Base-by-base conservation (phyloP, 2,329 filamentous ascomycete genomes). In the Aurifilum marmelostoma region DNA sequence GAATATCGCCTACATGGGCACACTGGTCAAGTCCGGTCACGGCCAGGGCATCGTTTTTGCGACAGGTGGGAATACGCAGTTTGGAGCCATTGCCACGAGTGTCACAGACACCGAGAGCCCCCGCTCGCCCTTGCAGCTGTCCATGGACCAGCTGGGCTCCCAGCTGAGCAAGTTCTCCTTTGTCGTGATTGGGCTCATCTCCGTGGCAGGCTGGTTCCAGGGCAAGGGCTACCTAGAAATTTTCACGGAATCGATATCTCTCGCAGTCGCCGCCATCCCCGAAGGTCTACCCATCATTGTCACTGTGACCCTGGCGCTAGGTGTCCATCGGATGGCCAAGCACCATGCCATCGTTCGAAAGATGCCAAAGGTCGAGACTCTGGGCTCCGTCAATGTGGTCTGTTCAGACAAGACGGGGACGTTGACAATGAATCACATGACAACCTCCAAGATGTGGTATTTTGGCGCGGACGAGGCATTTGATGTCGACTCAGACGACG, bases 361-460 rank as follows among this genome's bases (percentile, higher is more conserved):
- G 76, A 91, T 99, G 81, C 97, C 97, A 29, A 98, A 96, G 79
- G 97, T 99, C 11, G 96, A 99, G 79, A 99, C 96, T 0, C 83
- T 99, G 6, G 97, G 97, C 11, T 97, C 94, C n/a, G 96, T 99
- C 69, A 99, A 98, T 75, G 94, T 99, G n/a, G 93, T 99, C 8
- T 99, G 97, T 82, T 97, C 94, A 74, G 96, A 99, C 83, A 99
- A 99, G 82, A 99, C 96, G 58, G 90, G 95, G 41, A 99, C 96
- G 1, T 83, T 99, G 71, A 99, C 96, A 0, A 94, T 94, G 77
- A 99, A 98, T 77, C 96, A 99, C 77, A 98, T 99, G 96, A 97
- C 96, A 0, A 94, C 94, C 0, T 94, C 94, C 21, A 97, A 96
- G 76, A 90, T 99, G 84, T 99, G 96, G 96, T 92, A 95, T 77